Base-by-base conservation (phyloP, 2,329 filamentous ascomycete species). In the Botrytis medusae region DNA sequence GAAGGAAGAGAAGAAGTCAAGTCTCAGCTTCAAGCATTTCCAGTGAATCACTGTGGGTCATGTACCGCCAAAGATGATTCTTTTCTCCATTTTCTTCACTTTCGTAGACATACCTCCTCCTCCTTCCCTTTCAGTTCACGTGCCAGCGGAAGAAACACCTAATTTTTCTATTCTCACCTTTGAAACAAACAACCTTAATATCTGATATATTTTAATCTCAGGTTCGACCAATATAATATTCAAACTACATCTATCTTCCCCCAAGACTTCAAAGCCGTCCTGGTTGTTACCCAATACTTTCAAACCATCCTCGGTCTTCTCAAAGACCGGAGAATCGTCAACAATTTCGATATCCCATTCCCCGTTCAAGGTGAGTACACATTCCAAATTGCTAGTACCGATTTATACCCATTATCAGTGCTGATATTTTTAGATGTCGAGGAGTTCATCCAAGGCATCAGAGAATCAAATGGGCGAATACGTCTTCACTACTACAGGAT, bases 31-130 rank as follows among this genome's bases (percentile, higher is more conserved):
- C 10, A 16, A n/a, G 2, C 48, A n/a, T 14, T 2, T 16, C n/a
- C 48, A 51, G 25, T 51, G 48, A 51, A 51, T n/a, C 0, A 6
- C 22, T n/a, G 22, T 51, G 10, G 48, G 25, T 51, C 25, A 51
- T 51, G 25, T 0, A n/a, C 48, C 2, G 25, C 25, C 0, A 7
- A 51, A n/a, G 1, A n/a, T 14, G 25, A 51, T 1, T n/a, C 10
- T 5, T 14, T 51, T 8, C 18, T 20, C 20, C 44, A 46, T 20
- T 18, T 46, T 51, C 48, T 51, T 25, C 48, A 12, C 25, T 7
- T 51, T 7, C 12, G 48, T 51, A n/a, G 6, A 51, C 22, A 25
- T 25, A 51, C 10, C 48, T n/a, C 25, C 48, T n/a, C 25, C 48
- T 51, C 48, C 2, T 51, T 51, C 12, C 48, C 25, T 51, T 51